These are phyloP conservation scores for Rhodamnia rubescens DNA, from an alignment of 345 rosid species.

Conservation along the genomic window DNA sequence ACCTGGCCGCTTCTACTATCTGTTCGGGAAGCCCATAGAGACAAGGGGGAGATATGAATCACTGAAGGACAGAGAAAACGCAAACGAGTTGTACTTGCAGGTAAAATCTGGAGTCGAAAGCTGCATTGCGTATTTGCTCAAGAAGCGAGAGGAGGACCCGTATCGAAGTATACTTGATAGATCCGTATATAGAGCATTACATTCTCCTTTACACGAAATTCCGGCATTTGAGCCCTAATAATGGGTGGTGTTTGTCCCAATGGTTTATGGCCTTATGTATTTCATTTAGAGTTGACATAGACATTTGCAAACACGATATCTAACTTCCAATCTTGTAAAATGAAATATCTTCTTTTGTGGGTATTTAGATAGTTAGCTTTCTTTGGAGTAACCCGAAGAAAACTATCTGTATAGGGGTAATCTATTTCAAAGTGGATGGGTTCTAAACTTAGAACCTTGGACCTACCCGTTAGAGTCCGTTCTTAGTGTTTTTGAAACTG, in stretches of 20 bases:
- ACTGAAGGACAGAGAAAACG: constrained; percentile 38
- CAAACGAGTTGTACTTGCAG: constrained; percentile 47
- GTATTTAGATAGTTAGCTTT: no score
- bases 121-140: constrained; percentile 51
- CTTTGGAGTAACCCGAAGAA: no score
- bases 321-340: not conserved
- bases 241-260: not conserved
- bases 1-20: constrained; percentile 61
- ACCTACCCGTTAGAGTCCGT: no score
- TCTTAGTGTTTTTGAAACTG: no score
- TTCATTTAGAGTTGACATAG: not conserved
- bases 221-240: constrained; percentile 55
- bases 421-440: no score
- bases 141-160: constrained; percentile 77
- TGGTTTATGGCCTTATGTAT: not conserved
- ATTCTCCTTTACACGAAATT: constrained; percentile 30
- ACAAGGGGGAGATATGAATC: constrained; percentile 48
- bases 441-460: no score
- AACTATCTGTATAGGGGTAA: no score
- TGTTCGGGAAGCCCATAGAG: constrained; percentile 68
- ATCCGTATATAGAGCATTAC: constrained; percentile 19
- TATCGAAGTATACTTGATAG: constrained; percentile 53
- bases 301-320: not conserved
- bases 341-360: no score
- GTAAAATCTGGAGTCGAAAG: constrained; percentile 49